phyloP scores from a whole-genome alignment of 2,329 filamentous ascomycete genomes.

The Chaetomium globosum region DNA sequence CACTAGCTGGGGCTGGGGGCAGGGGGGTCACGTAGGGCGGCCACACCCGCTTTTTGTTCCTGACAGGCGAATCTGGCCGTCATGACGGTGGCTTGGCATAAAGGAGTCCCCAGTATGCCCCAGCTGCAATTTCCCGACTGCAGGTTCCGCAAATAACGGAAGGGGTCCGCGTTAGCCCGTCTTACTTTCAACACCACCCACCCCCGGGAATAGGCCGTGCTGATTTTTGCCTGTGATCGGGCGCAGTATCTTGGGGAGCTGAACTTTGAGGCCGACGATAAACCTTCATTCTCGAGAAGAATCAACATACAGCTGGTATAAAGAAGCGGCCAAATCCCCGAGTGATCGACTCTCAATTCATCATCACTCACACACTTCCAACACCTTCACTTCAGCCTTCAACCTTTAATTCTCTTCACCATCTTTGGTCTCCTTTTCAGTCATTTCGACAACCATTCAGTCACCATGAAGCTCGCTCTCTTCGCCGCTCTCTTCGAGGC shows the following conservation, averaged over 20 bases:
- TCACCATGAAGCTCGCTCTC: constrained; percentile 23
- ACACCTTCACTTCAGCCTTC: neutral
- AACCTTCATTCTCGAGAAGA: neutral
- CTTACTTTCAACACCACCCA: neutral
- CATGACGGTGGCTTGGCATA: neutral
- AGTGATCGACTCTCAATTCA: neutral
- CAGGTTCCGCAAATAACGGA: constrained; percentile 1
- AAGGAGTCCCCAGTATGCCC: neutral
- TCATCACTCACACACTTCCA: constrained; percentile 1
- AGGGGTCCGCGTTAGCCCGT: neutral
- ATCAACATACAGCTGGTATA: neutral
- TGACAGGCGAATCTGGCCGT: neutral
- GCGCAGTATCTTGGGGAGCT: neutral
- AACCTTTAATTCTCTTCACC: neutral
- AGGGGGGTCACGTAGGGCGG: neutral
- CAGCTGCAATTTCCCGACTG: neutral
- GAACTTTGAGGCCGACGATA: neutral
- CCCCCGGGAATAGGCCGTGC: neutral
- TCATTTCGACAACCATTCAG: neutral
- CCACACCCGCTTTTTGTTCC: neutral
- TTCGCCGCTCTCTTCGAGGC: constrained; percentile 12
- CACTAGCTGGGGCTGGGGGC: neutral
- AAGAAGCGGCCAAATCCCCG: neutral
- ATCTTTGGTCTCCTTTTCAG: too few species aligned
- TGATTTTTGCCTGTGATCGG: neutral